Evolutionary conservation across 768 basidiomycete species (phyloP).

Genomic region (Phlegmacium glaucopus): DNA sequence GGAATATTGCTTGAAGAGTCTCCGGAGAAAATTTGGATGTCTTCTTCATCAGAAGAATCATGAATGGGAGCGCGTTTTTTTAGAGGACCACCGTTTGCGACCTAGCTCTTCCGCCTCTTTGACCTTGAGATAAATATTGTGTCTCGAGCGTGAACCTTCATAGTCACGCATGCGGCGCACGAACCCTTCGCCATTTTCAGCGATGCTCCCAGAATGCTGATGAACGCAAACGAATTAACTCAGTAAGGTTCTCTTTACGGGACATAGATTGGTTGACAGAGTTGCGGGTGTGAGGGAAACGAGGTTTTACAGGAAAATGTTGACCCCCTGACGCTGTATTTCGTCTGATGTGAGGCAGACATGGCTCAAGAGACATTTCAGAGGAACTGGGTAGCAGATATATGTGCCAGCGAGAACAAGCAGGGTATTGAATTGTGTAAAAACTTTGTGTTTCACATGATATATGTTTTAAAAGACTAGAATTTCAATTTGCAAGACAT

Average conservation of each 20-base stretch:
- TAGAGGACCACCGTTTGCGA: conserved; percentile 33
- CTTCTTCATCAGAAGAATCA: conserved; percentile 49
- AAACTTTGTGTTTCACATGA: too few species aligned
- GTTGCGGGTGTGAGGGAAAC: conserved; percentile 4
- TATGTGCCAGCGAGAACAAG: background rate
- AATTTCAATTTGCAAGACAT: too few species aligned
- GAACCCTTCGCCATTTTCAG: conserved; percentile 63
- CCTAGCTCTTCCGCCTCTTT: conserved; percentile 39
- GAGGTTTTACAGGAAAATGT: conserved; percentile 4
- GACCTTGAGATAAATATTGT: conserved; percentile 32
- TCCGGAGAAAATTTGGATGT: conserved; percentile 53
- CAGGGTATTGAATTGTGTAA: too few species aligned
- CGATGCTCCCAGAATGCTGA: conserved; percentile 64
- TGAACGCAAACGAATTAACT: conserved; percentile 41
- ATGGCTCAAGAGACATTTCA: conserved; percentile 4
- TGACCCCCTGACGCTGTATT: conserved; percentile 26
- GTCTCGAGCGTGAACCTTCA: conserved; percentile 49
- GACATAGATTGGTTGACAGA: conserved; percentile 5
- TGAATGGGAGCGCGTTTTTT: conserved; percentile 15
- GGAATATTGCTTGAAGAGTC: conserved; percentile 22
- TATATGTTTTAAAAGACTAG: too few species aligned
- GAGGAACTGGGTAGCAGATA: background rate
- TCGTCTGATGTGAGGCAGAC: conserved; percentile 2
- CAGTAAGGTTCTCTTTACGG: conserved; percentile 17
- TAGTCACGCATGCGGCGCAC: conserved; percentile 73